Base-by-base conservation (phyloP, 192 early-diverging fungal species). In the Tieghemiomyces parasiticus region DNA sequence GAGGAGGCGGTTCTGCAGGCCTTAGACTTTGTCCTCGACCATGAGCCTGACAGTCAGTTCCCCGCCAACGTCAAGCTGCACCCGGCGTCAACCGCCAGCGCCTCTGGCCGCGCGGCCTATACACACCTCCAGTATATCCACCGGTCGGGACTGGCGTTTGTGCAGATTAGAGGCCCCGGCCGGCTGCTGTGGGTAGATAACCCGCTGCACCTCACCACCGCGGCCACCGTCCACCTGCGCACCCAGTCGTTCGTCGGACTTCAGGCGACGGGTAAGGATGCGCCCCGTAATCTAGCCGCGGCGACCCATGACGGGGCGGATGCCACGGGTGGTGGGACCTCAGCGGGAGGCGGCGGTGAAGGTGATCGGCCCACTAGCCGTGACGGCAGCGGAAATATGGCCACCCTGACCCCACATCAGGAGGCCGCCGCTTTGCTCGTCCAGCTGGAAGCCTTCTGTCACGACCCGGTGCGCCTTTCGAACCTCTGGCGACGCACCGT, bases 181-280 rank as follows among this genome's bases (percentile, higher is more conserved):
- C 68, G 78, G n/a, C 91, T 92, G 51, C 74, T 82, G 48, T 97
- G 92, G 92, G 78, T 91, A 19, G 87, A 87, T 61, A 97, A 97
- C 65, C 74, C 87, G 29, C 65, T 93, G 48, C 70, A 67, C 47
- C 71, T 81, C 58, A 79, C 80, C 22, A 76, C 75, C 13, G 77
- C 76, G 54, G 71, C 78, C 19, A 70, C 77, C 1, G 64, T 72
- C 0, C 34, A 71, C 8, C 65, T 66, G 0, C 67, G 72, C 4
- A 56, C 13, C 24, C 29, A 56, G 19, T 28, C 31, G 2, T 34
- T 56, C 24, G 30, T 29, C 14, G 24, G 26, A 14, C 30, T 25
- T 13, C 13, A 28, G 2, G 2, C 50, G 22, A 30, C 26, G 0
- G 24, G 24, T 28, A 25, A 16, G 2, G 26, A 8, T 25, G 50